Conservation (phyloP, 805 yeast genomes). For the Candida peoriensis region DNA sequence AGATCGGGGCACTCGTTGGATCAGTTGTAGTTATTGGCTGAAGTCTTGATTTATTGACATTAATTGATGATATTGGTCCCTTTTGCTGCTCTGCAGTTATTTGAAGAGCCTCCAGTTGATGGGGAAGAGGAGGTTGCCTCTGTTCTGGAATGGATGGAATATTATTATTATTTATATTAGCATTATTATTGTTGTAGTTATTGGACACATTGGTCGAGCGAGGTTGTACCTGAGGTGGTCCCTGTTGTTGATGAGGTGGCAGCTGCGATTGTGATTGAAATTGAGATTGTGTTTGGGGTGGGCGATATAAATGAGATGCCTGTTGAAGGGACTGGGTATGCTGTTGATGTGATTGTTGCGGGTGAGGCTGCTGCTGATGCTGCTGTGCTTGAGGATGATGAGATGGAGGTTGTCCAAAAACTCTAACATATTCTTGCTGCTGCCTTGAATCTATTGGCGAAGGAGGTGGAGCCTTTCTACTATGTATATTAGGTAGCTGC, state of each 20-base stretch:
- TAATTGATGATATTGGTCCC: not conserved
- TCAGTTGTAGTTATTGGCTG: conserved; percentile 17
- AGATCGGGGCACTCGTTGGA: conserved; percentile 11
- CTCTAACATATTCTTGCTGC: conserved; percentile 1
- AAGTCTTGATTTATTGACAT: conserved; percentile 5
- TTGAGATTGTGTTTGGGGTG: conserved; percentile 1
- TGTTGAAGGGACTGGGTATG: conserved; percentile 14
- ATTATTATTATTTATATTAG: conserved; percentile 11
- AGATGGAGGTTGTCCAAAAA: conserved; percentile 3
- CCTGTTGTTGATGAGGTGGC: conserved; percentile 16
- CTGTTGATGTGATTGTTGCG: conserved; percentile 4
- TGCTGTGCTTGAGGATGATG: conserved; percentile 7
- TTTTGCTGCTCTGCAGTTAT: too few relatives aligned
- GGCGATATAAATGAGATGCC: conserved; percentile 5
- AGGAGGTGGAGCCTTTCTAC: conserved; percentile 5
- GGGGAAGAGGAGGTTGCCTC: conserved; percentile 5
- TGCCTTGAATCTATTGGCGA: not conserved
- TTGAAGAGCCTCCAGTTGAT: too few relatives aligned
- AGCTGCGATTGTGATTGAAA: conserved; percentile 5
- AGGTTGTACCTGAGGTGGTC: conserved; percentile 11
- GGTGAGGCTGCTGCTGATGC: conserved; percentile 16
- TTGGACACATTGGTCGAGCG: conserved; percentile 2
- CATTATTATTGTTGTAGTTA: conserved; percentile 2
- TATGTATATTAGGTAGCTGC: conserved; percentile 3
- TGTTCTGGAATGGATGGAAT: not conserved